phyloP scores from a whole-genome alignment of 2,329 filamentous ascomycete species.

The Orbilia quercus region DNA sequence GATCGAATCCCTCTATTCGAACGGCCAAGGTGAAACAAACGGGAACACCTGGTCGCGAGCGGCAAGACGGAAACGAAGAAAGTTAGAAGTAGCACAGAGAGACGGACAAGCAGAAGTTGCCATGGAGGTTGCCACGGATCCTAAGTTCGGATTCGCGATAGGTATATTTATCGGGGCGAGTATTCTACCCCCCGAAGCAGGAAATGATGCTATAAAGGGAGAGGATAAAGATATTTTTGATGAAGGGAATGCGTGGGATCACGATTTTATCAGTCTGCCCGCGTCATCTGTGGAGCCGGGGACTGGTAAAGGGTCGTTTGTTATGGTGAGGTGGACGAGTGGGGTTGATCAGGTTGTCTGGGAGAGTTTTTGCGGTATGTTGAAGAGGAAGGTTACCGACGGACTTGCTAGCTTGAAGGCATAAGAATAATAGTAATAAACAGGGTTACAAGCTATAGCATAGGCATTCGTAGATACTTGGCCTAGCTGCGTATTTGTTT shows the following conservation, averaged over 20 bases:
- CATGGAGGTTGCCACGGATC: no score
- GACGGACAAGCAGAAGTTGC: slow-evolving; percentile 68
- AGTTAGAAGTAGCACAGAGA: slow-evolving; percentile 8
- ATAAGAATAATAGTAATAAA: not conserved
- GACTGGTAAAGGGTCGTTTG: slow-evolving; percentile 64
- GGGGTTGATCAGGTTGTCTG: slow-evolving; percentile 79
- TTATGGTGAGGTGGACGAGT: slow-evolving; percentile 77
- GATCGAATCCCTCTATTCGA: slow-evolving; percentile 43
- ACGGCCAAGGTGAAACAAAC: slow-evolving; percentile 31
- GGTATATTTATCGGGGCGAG: slow-evolving; percentile 62
- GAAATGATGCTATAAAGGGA: slow-evolving; percentile 58
- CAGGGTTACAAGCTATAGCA: not conserved
- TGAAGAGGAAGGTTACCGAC: slow-evolving; percentile 69
- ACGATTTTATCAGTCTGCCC: slow-evolving; percentile 63
- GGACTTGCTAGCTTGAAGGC: slow-evolving; percentile 24
- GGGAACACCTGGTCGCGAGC: slow-evolving; percentile 64
- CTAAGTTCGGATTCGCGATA: slow-evolving; percentile 67
- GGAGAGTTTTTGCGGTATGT: slow-evolving; percentile 86
- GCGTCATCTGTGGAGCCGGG: slow-evolving; percentile 62
- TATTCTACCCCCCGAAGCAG: slow-evolving; percentile 62
- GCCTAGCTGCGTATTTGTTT: slow-evolving; percentile 7
- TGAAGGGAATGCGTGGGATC: slow-evolving; percentile 69
- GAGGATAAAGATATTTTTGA: slow-evolving; percentile 62
- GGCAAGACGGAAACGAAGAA: slow-evolving; percentile 64
- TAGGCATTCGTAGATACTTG: slow-evolving; percentile 20